Evolutionary conservation across 306 rosid species (phyloP).

Genomic region (Arachis stenosperma): DNA sequence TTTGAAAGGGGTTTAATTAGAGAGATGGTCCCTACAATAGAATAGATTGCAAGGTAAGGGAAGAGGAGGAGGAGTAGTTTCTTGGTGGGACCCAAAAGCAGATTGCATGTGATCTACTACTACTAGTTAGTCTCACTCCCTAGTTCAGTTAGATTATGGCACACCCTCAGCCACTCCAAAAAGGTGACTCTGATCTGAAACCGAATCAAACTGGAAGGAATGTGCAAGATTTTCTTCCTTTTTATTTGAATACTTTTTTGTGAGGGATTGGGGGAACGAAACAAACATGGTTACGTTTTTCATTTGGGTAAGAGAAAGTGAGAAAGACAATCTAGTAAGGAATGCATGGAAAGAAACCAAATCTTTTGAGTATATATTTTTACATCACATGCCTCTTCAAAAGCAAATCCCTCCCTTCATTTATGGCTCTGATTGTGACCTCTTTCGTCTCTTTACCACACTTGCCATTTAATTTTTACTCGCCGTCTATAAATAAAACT

Average conservation of each 20-base stretch:
- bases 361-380: constrained; percentile 44
- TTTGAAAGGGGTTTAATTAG: too few species aligned
- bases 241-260: not conserved
- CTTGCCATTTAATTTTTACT: not conserved
- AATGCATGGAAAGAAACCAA: constrained; percentile 3
- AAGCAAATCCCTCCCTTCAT: constrained; percentile 29
- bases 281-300: not conserved
- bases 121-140: not conserved
- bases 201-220: constrained; percentile 16
- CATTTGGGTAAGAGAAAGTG: too few species aligned
- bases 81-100: constrained; percentile 31
- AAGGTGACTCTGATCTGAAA: constrained; percentile 9
- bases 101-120: constrained; percentile 38
- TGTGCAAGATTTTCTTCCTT: not conserved
- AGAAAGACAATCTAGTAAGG: not conserved
- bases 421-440: constrained; percentile 48
- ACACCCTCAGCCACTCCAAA: not conserved
- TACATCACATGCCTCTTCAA: constrained; percentile 46
- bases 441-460: constrained; percentile 17
- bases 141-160: not conserved
- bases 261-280: not conserved
- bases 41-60: not conserved
- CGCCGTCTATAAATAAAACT: too few species aligned
- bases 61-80: not conserved
- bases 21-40: constrained; percentile 4